Conservation (phyloP, 2,329 filamentous ascomycete species). For the Sporothrix euskadiensis region DNA sequence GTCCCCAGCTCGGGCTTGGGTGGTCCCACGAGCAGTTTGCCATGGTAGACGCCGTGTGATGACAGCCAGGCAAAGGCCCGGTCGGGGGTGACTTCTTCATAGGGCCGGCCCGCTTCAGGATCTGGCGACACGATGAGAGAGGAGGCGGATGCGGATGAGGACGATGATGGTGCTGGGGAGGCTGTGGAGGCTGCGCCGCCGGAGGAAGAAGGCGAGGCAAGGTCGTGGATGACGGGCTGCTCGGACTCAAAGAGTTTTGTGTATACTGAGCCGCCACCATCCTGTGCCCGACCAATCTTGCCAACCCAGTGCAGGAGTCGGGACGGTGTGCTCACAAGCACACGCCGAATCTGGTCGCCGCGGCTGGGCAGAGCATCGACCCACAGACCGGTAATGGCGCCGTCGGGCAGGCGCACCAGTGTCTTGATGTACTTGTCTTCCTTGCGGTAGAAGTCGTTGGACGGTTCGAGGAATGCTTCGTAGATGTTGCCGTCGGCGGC, state of each 20-base stretch:
- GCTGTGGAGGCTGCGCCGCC: background rate
- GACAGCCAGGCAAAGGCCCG: constrained; percentile 88
- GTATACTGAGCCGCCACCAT: constrained; percentile 84
- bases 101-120: constrained; percentile 50
- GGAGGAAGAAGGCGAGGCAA: constrained; percentile 54
- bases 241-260: constrained; percentile 85
- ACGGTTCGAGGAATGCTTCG: constrained; percentile 91
- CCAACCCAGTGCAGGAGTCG: constrained; percentile 80
- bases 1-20: constrained; percentile 65
- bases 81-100: constrained; percentile 62
- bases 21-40: constrained; percentile 67
- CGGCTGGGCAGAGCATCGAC: constrained; percentile 69
- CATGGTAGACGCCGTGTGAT: constrained; percentile 82
- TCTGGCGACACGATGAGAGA: constrained; percentile 77
- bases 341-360: constrained; percentile 66
- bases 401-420: constrained; percentile 79
- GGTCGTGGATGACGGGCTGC: constrained; percentile 73
- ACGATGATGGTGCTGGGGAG: constrained; percentile 41
- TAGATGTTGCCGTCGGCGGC: constrained; percentile 93
- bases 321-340: constrained; percentile 77
- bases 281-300: constrained; percentile 66
- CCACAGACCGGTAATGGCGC: constrained; percentile 80
- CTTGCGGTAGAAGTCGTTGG: constrained; percentile 90
- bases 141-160: constrained; percentile 41
- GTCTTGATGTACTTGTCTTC: constrained; percentile 90